A percentile compares a stretch with the other conserved stretches of the same genome.
Conservation (phyloP, 2,329 filamentous ascomycete species). For the Cladosporium cucumerinum region DNA sequence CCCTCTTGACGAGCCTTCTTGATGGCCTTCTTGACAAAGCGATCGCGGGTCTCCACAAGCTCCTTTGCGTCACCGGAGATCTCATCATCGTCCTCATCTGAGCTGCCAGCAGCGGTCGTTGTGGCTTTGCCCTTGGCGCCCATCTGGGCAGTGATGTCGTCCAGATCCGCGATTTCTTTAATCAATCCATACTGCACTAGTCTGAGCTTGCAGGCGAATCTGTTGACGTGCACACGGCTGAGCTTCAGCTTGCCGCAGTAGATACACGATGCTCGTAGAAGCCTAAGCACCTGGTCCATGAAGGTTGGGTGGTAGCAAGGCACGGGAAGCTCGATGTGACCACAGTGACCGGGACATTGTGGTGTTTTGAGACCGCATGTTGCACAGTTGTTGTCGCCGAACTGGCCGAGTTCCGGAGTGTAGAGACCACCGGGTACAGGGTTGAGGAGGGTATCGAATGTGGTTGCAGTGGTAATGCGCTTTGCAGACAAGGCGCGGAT, state of each 20-base stretch:
- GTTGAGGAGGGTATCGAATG: constrained; percentile 89
- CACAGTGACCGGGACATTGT: constrained; percentile 84
- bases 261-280: constrained; percentile 81
- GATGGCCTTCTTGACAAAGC: constrained; percentile 72
- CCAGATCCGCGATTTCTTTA: constrained; percentile 57
- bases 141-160: constrained; percentile 40
- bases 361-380: constrained; percentile 82
- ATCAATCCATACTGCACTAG: constrained; percentile 82
- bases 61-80: constrained; percentile 59
- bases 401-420: constrained; percentile 85
- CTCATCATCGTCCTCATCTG: constrained; percentile 55
- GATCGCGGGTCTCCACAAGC: constrained; percentile 55
- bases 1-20: constrained; percentile 52
- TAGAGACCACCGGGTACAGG: constrained; percentile 89
- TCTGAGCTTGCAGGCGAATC: constrained; percentile 78
- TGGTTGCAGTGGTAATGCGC: constrained; percentile 85
- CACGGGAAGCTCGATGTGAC: constrained; percentile 90
- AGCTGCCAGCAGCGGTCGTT: constrained; percentile 16
- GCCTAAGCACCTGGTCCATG: constrained; percentile 82
- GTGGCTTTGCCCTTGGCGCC: constrained; percentile 34
- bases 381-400: constrained; percentile 79
- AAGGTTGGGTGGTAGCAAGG: constrained; percentile 96
- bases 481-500: constrained; percentile 89
- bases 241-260: constrained; percentile 88
- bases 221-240: constrained; percentile 70